phyloP scores from a whole-genome alignment of 2,329 filamentous ascomycete species.

The Thelonectria olida region DNA sequence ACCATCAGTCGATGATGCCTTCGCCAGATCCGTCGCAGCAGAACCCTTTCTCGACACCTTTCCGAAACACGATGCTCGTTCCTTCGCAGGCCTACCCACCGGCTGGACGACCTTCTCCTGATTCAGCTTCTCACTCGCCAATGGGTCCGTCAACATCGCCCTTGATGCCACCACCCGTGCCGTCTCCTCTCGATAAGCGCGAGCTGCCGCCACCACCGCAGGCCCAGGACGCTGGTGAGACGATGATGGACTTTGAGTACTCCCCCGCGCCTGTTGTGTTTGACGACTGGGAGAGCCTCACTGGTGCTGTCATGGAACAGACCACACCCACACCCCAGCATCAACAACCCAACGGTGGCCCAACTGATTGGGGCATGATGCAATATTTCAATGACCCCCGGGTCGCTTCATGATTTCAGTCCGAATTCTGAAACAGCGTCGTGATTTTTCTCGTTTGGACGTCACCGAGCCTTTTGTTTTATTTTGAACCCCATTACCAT shows the following conservation, averaged over 20 bases:
- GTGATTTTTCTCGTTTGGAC: constrained; percentile 32
- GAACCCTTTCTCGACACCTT: constrained; percentile 41
- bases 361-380: constrained; percentile 46
- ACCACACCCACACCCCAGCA: constrained; percentile 30
- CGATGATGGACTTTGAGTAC: constrained; percentile 56
- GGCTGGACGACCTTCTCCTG: constrained; percentile 43
- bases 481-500: constrained; percentile 1
- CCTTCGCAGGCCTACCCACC: constrained; percentile 43
- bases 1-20: constrained; percentile 41
- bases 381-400: constrained; percentile 47
- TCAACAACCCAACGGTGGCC: constrained; percentile 34
- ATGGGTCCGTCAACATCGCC: constrained; percentile 46
- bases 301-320: constrained; percentile 47
- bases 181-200: constrained; percentile 47
- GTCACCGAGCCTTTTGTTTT: constrained; percentile 26
- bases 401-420: constrained; percentile 36
- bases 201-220: constrained; percentile 47
- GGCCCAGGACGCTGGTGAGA: constrained; percentile 36
- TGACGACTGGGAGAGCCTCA: constrained; percentile 53
- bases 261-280: constrained; percentile 50
- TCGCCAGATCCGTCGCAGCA: constrained; percentile 41
- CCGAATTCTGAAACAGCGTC: too few species aligned
- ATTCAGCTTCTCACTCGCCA: constrained; percentile 45
- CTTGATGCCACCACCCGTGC: constrained; percentile 40
- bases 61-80: constrained; percentile 46